Evolutionary conservation across 805 yeast species (phyloP), one percentile per base, ranked within the genome.

Genomic region (Blastobotrys terrestris): DNA sequence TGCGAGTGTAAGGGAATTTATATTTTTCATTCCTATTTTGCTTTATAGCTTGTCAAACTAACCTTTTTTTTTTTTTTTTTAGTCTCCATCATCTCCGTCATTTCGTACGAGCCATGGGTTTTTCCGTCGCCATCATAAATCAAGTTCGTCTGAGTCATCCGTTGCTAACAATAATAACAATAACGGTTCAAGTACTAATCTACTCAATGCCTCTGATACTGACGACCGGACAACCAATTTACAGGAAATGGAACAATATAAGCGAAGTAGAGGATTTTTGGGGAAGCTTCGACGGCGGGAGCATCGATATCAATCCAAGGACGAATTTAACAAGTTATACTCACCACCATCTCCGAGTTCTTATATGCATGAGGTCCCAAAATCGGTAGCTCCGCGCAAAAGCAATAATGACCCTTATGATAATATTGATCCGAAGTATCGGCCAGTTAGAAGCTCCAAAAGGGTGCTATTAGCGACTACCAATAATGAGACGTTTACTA

Each of bases 51-150:
- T 31, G 39, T 7, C 39, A 31, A 14, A 31, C 39, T n/a, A n/a
- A n/a, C n/a, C 42, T n/a, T 39, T n/a, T 15, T 14, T 39, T 39
- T 15, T 3, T 11, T 14, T 18, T 26, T 20, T 18, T 31, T n/a
- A 50, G 31, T 49, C 68, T 14, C 69, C 76, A 2, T 73, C 75
- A 1, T 67, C 71, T 0, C 66, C 73, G 0, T 66, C 70, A 7
- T 60, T 69, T 1, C 70, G 62, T 0, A 51, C 60, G n/a, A n/a
- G n/a, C 2, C 61, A 70, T 40, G 77, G 77, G 22, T 74, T 84
- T 50, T 84, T 84, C 69, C 72, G 85, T 57, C 77, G 83, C 56
- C 88, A 83, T 60, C 75, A 78, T 47, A 76, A 86, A 53, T 77
- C 84, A n/a, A 78, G 76, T 48, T 81, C 87, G 0, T 77, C 84